Base-by-base conservation (phyloP, 139 green algal species). In the Pseudopediastrum boryanum region DNA sequence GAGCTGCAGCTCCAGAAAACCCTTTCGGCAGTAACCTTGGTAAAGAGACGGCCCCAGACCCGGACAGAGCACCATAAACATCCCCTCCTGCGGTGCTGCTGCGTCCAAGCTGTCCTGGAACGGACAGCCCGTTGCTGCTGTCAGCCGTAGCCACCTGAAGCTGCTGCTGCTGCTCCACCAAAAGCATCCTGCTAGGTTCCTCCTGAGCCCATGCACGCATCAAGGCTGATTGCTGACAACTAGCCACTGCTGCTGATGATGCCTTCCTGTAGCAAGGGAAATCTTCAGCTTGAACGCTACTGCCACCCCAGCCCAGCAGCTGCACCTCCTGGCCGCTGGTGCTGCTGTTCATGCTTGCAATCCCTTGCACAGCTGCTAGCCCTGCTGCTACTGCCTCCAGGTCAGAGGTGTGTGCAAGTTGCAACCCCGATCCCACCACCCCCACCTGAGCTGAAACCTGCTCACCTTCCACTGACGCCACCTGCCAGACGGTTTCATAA, bases 21-120 rank as follows among this genome's bases (percentile, higher is more conserved):
- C n/a, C n/a, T n/a, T n/a, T n/a, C n/a, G 79, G 82, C 48, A 90
- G 65, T 44, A 90, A 72, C 41, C 80, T 64, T 21, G 77, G 65
- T 8, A 67, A 70, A 0, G 39, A 70, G 41, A 13, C 21, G 6
- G 42, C 43, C 21, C 31, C 54, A 21, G 52, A 75, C 62, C 2
- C 33, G 39, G 38, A 12, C 56, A 16, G 62, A n/a, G 3, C 8
- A 5, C 79, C 84, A 62, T 74, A 83, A 9, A 79, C 84, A 54
- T 83, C 79, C 4, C 21, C 83, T 0, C 21, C 39, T 41, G 31
- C 31, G 43, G 72, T 27, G 35, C 8, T 38, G 36, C 31, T 63
- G 13, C 25, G 31, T 10, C 16, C 27, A n/a, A n/a, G n/a, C n/a
- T n/a, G n/a, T n/a, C n/a, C n/a, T n/a, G n/a, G n/a, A n/a, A n/a